Conservation (phyloP, 2,329 filamentous ascomycete genomes). For the Trichophyton rubrum region DNA sequence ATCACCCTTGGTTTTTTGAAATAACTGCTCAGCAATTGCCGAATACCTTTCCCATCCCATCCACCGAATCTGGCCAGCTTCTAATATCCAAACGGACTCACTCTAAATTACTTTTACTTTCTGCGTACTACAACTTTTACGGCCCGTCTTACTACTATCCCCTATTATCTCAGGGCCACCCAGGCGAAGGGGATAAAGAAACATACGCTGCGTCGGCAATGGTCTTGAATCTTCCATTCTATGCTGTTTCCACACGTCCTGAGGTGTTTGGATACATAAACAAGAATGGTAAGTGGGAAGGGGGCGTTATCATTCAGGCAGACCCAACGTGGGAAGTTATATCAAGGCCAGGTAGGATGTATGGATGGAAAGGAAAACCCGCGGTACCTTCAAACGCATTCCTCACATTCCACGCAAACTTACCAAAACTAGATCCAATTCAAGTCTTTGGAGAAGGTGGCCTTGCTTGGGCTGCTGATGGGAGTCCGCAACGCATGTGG, state of each 20-base stretch:
- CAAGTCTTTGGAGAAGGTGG: slow-evolving; percentile 29
- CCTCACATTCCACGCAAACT: slow-evolving; percentile 27
- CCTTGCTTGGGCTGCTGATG: slow-evolving; percentile 27
- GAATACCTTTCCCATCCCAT: slow-evolving; percentile 28
- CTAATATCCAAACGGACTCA: slow-evolving; percentile 39
- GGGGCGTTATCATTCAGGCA: slow-evolving; percentile 14
- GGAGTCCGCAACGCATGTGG: slow-evolving; percentile 28
- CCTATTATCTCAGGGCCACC: slow-evolving; percentile 24
- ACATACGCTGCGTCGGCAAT: slow-evolving; percentile 12
- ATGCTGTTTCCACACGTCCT: slow-evolving; percentile 14
- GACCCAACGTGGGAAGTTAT: slow-evolving; percentile 28
- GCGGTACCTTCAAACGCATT: slow-evolving; percentile 22
- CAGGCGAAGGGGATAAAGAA: slow-evolving; percentile 16
- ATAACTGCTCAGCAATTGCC: slow-evolving; percentile 32
- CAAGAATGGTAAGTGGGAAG: slow-evolving; percentile 10
- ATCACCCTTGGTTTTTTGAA: slow-evolving; percentile 32
- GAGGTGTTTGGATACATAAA: slow-evolving; percentile 12
- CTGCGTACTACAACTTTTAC: slow-evolving; percentile 45
- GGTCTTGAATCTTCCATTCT: slow-evolving; percentile 12
- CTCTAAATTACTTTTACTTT: slow-evolving; percentile 36
- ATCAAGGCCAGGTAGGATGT: slow-evolving; percentile 13
- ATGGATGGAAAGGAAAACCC: slow-evolving; percentile 12
- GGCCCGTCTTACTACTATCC: slow-evolving; percentile 42
- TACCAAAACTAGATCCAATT: slow-evolving; percentile 32
- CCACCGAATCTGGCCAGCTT: slow-evolving; percentile 40